A percentile compares a stretch with the other conserved stretches of the same genome.
These are phyloP conservation scores for Croton laevigatus DNA, from an alignment of 441 rosid genomes.

Conservation along the genomic window DNA sequence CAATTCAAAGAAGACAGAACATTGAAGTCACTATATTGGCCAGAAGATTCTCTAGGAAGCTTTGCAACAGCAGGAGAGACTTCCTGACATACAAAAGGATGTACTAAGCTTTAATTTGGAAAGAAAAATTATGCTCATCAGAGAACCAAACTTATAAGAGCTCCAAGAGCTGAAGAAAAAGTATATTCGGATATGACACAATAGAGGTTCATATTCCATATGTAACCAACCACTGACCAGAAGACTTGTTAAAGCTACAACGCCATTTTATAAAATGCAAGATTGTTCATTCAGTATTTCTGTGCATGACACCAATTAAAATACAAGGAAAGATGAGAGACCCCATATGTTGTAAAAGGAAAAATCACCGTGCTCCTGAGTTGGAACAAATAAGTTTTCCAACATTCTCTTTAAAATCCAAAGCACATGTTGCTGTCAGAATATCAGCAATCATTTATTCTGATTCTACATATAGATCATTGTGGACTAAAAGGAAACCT, in stretches of 20 bases:
- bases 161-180: neutral
- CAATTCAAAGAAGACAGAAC: constrained; percentile 95
- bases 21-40: constrained; percentile 82
- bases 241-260: neutral
- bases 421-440: too few relatives aligned
- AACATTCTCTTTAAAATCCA: too few relatives aligned
- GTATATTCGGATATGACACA: neutral
- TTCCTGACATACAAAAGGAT: constrained; percentile 52
- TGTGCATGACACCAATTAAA: neutral
- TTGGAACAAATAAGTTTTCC: neutral
- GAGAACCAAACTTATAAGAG: constrained; percentile 1
- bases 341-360: neutral
- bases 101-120: constrained; percentile 6
- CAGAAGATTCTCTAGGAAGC: constrained; percentile 76
- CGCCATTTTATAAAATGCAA: neutral
- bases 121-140: neutral
- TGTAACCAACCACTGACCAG: neutral
- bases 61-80: constrained; percentile 72
- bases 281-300: neutral
- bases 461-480: too few relatives aligned
- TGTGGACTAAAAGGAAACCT: too few relatives aligned
- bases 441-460: too few relatives aligned
- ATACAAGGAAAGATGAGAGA: neutral
- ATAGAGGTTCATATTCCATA: neutral
- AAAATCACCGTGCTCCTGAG: neutral